A percentile compares a stretch with the other conserved stretches of the same genome.
These are phyloP conservation scores for Tulasnella sp. DNA, from an alignment of 768 basidiomycete genomes.

Conservation along the genomic window DNA sequence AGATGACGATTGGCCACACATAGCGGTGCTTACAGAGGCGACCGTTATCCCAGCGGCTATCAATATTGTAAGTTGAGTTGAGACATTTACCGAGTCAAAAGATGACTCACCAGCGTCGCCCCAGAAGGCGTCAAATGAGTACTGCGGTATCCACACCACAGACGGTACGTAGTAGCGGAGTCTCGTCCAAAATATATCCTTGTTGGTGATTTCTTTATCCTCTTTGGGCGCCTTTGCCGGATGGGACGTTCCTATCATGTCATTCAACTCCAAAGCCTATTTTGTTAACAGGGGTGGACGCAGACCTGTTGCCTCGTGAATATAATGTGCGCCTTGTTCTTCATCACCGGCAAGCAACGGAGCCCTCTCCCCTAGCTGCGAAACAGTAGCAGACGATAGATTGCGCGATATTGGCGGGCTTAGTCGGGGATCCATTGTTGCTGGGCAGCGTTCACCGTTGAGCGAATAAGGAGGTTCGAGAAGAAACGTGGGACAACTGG, in stretches of 20 bases:
- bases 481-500: neutral
- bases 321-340: slow-evolving; percentile 6
- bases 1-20: neutral
- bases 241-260: too few relatives aligned
- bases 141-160: slow-evolving; percentile 68
- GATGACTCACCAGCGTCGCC: neutral
- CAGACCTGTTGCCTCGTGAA: neutral
- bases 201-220: too few relatives aligned
- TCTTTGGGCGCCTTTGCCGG: too few relatives aligned
- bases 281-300: too few relatives aligned
- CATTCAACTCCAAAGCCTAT: too few relatives aligned
- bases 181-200: slow-evolving; percentile 27
- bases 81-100: neutral
- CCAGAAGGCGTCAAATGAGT: slow-evolving; percentile 50
- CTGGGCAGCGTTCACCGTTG: too few relatives aligned
- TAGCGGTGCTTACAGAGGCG: slow-evolving; percentile 35
- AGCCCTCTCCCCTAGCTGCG: neutral
- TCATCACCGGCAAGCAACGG: slow-evolving; percentile 9
- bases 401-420: slow-evolving; percentile 3
- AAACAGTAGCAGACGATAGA: neutral
- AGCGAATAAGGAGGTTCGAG: neutral
- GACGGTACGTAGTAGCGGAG: slow-evolving; percentile 71
- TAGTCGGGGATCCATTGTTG: neutral
- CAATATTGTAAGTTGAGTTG: slow-evolving; percentile 49
- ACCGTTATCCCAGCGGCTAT: slow-evolving; percentile 80